Base-by-base conservation (phyloP, 192 early-diverging fungal genomes). In the Entomortierella parvispora region DNA sequence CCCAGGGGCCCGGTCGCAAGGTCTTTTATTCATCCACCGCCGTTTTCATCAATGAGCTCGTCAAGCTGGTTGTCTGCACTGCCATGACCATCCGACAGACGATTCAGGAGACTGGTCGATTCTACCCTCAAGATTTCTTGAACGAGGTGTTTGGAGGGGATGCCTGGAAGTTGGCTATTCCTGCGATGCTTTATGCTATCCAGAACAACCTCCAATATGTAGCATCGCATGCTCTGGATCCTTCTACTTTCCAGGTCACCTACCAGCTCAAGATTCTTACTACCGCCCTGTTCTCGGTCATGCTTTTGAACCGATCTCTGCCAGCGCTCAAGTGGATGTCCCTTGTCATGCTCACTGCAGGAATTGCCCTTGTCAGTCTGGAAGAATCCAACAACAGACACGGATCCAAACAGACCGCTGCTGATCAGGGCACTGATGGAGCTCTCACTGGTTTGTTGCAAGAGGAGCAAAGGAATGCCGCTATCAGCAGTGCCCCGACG, bases 221-320 rank as follows among this genome's bases (percentile, higher is more conserved):
- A 15, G 93, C 97, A 0, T 93, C 95, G 2, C 86, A 93, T 20
- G 80, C 88, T 15, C 79, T 99, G 29, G 96, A 99, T 58, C 93
- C 97, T 0, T 95, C 96, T 8, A 96, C 94, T 8, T 99, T 96
- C 82, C 95, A 97, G 82, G 96, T 97, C 29, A 96, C 96, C 8
- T 99, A 98, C 78, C 97, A 99, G 77, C 84, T 99, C 61, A 99
- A 99, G 85, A 97, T 98, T 67, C 80, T 99, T 51, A 97, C 96
- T 2, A 96, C 97, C 4, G 96, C 97, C 9, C 79, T 99, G 45
- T 98, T 96, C 77, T 93, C 92, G 26, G 96, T 99, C 8, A 33
- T 90, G 6, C 84, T 99, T 65, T 85, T 99, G 26, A 82, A 86
- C 55, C 88, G 90, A 34, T 71, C 79, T 4, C 83, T 99, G 18